phyloP scores from a whole-genome alignment of 2,329 filamentous ascomycete species.

The Clonostachys rosea region DNA sequence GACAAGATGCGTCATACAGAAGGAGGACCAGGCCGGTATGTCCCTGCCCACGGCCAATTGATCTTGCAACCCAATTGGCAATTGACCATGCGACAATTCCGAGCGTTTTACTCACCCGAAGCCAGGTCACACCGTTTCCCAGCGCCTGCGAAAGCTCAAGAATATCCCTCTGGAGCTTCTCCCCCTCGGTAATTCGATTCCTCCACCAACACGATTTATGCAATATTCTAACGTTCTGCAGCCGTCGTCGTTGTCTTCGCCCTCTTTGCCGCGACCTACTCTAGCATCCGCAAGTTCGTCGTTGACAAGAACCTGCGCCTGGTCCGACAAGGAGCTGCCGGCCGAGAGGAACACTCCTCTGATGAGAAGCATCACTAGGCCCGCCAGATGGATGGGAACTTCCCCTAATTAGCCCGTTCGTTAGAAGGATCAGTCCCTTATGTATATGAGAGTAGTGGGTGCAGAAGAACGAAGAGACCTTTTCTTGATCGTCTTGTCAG shows the following conservation, averaged over 20 bases:
- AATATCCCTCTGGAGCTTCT: conserved; percentile 90
- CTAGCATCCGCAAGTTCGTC: conserved; percentile 73
- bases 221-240: conserved; percentile 22
- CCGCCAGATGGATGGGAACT: not conserved
- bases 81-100: conserved; percentile 5
- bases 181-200: conserved; percentile 64
- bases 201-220: not conserved
- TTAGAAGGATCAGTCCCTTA: conserved; percentile 7
- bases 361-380: conserved; percentile 21
- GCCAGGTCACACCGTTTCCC: conserved; percentile 85
- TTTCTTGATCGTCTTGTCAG: too few species aligned
- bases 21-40: conserved; percentile 65
- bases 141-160: conserved; percentile 86
- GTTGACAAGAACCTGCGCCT: conserved; percentile 93
- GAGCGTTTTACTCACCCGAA: not conserved
- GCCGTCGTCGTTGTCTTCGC: conserved; percentile 86
- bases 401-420: conserved; percentile 5
- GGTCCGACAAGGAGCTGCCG: conserved; percentile 57
- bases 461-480: not conserved
- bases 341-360: conserved; percentile 19
- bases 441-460: conserved; percentile 8
- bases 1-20: conserved; percentile 34
- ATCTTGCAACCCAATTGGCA: not conserved
- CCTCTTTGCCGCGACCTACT: conserved; percentile 77
- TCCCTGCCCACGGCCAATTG: conserved; percentile 11